Percentiles rank a stretch among this genome's conserved stretches.
Conservation (phyloP, 2,329 filamentous ascomycete genomes). For the Botrytis paeoniae region DNA sequence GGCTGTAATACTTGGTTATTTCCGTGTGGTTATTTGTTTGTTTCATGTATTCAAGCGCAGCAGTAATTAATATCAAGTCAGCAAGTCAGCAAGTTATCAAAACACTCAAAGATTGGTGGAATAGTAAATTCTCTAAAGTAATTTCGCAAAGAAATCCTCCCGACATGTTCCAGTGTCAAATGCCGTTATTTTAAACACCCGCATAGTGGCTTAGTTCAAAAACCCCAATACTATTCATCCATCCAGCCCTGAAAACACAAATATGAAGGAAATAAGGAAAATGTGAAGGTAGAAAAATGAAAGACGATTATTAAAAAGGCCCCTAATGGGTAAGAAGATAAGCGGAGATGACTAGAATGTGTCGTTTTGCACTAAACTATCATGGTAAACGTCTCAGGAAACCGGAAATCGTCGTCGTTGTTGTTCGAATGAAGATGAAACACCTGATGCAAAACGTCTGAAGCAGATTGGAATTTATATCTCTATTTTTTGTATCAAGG, state of each 20-base stretch:
- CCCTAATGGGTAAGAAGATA: neutral
- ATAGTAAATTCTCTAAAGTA: neutral
- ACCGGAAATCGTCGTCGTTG: neutral
- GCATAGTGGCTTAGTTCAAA: neutral
- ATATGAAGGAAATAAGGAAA: neutral
- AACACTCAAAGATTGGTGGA: neutral
- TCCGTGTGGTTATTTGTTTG: fast-evolving
- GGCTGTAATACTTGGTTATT: neutral
- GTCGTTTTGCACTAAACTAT: neutral
- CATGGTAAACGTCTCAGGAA: neutral
- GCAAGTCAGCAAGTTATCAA: neutral
- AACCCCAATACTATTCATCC: neutral
- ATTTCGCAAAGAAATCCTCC: neutral
- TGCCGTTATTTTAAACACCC: neutral
- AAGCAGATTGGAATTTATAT: neutral
- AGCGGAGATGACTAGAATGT: neutral
- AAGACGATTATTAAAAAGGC: neutral
- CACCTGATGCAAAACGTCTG: neutral
- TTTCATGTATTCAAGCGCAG: too few relatives aligned
- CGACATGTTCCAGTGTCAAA: neutral
- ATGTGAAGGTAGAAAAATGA: neutral
- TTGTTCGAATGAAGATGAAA: neutral
- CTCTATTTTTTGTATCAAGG: neutral
- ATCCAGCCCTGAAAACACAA: neutral
- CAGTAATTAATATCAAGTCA: neutral